Conservation (phyloP, 2,329 filamentous ascomycete genomes). For the Colletotrichum godetiae region DNA sequence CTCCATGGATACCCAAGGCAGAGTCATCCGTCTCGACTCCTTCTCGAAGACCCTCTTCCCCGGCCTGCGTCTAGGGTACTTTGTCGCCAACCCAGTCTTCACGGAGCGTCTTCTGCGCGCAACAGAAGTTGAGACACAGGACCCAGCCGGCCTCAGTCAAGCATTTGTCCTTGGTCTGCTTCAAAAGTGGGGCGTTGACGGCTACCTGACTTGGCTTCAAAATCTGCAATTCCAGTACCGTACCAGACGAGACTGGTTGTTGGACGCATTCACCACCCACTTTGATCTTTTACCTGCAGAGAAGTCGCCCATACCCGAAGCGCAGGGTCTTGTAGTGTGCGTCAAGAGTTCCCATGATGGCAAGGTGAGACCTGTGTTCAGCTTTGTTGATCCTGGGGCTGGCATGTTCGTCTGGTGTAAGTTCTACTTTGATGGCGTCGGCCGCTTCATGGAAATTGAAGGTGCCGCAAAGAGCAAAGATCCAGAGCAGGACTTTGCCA, state of each 20-base stretch:
- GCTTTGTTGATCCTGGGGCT: slow-evolving; percentile 42
- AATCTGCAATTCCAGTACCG: slow-evolving; percentile 77
- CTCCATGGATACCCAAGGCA: slow-evolving; percentile 40
- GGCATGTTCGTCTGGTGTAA: slow-evolving; percentile 48
- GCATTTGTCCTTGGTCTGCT: slow-evolving; percentile 40
- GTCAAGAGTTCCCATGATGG: slow-evolving; percentile 2
- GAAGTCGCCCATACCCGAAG: slow-evolving; percentile 32
- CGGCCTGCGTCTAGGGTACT: slow-evolving; percentile 75
- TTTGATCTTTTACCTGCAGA: slow-evolving; percentile 38
- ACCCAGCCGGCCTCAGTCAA: slow-evolving; percentile 76
- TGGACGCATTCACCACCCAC: slow-evolving; percentile 60
- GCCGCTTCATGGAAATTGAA: slow-evolving; percentile 39
- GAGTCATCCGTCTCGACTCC: slow-evolving; percentile 41
- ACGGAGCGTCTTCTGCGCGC: slow-evolving; percentile 44
- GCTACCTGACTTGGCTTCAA: slow-evolving; percentile 81
- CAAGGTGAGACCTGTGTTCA: slow-evolving; percentile 40
- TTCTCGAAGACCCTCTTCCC: slow-evolving; percentile 61
- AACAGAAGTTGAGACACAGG: slow-evolving; percentile 69
- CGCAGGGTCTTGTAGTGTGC: slow-evolving; percentile 39
- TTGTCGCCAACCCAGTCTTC: slow-evolving; percentile 51
- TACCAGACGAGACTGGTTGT: slow-evolving; percentile 70
- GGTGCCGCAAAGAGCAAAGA: slow-evolving; percentile 19
- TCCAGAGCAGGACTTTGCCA: slow-evolving; percentile 40
- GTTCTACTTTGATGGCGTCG: slow-evolving; percentile 41
- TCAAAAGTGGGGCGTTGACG: slow-evolving; percentile 77